Evolutionary conservation across 2,329 filamentous ascomycete genomes (phyloP).

Genomic region (Xylaria sp.): DNA sequence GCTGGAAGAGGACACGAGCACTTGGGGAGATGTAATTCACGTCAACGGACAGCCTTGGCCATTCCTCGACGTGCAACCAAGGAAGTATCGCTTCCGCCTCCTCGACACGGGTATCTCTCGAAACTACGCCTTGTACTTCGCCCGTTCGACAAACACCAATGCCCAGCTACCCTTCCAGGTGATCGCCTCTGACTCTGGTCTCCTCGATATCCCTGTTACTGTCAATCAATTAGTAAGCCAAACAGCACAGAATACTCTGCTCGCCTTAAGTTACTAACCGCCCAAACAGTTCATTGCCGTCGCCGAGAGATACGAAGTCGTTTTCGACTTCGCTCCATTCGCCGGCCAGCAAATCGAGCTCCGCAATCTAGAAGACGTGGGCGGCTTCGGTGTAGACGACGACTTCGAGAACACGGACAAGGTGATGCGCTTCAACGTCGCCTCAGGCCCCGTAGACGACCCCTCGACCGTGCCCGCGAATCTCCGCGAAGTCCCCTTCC

Average conservation of each 20-base stretch:
- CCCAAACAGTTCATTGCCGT: slow-evolving; percentile 48
- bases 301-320: slow-evolving; percentile 63
- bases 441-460: slow-evolving; percentile 44
- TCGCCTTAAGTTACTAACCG: slow-evolving; percentile 39
- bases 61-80: slow-evolving; percentile 61
- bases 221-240: slow-evolving; percentile 17
- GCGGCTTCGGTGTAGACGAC: slow-evolving; percentile 49
- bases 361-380: slow-evolving; percentile 40
- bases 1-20: slow-evolving; percentile 49
- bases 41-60: slow-evolving; percentile 67
- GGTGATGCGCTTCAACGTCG: slow-evolving; percentile 59
- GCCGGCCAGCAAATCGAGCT: slow-evolving; percentile 54
- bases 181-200: slow-evolving; percentile 60
- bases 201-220: slow-evolving; percentile 52
- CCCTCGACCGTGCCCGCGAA: slow-evolving; percentile 42
- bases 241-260: not conserved
- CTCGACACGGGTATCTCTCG: slow-evolving; percentile 56
- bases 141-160: slow-evolving; percentile 38
- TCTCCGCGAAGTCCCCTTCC: slow-evolving; percentile 48
- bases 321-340: slow-evolving; percentile 59
- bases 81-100: slow-evolving; percentile 64
- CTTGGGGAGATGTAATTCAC: slow-evolving; percentile 64
- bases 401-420: slow-evolving; percentile 59
- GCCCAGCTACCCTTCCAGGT: slow-evolving; percentile 54
- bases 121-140: slow-evolving; percentile 56